Base-by-base conservation (phyloP, 306 rosid species). In the Trifolium repens region DNA sequence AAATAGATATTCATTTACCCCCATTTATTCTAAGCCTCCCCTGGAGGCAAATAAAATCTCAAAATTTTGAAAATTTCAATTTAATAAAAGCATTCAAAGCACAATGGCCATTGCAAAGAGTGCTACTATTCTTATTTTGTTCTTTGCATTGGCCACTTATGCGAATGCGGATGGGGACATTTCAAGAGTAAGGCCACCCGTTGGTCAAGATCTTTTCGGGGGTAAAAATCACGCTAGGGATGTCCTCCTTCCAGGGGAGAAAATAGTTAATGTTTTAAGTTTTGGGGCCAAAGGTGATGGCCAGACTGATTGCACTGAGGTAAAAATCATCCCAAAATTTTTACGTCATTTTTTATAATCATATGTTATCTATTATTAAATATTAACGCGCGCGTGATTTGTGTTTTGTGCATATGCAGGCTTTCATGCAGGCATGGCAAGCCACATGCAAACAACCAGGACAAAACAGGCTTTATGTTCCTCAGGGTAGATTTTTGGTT, bases 401-500 rank as follows among this genome's bases (percentile, higher is more conserved):
- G 63, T 9, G 7, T 58, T 58, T 58, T 40, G 52, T 67, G 3
- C 3, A 42, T 7, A 42, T 22, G 85, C 82, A 94, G 98, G 75
- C 83, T 46, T 88, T 94, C 85, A 80, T 91, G 67, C 15, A 15
- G 4, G 82, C 94, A 76, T 94, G 97, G 97, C 17, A 67, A 74
- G 88, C 83, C 12, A 81, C 85, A 0, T 94, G 98, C 80, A 67
- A 82, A 5, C 1, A 74, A 0, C 17, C 17, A 1, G 89, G 59
- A 57, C 85, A 52, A 55, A 79, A 84, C 3, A 83, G 93, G 70
- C 32, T 94, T 16, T 40, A 63, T 0, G 65, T 94, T 55, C 96
- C 98, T 0, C 3, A 47, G n/a, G 97, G 96, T 14, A 71, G 9
- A 1, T 94, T 67, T 83, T 4, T 79, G 64, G 16, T 87, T 24